Conservation (phyloP, 805 yeast genomes). For the Yamadazyma scolyti region DNA sequence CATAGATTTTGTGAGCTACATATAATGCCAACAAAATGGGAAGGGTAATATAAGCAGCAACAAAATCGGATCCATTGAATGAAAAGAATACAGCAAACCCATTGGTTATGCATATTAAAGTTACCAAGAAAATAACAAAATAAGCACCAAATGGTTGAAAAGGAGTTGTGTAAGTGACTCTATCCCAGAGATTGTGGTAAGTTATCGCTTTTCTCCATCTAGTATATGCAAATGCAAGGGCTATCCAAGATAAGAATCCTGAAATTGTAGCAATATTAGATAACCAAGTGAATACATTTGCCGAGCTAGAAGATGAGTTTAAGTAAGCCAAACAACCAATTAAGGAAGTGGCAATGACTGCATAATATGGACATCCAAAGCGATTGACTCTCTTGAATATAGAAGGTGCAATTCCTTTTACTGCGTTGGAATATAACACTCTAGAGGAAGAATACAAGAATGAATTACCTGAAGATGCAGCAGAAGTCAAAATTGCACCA, state of each 20-base stretch:
- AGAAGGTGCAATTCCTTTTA: slow-evolving; percentile 37
- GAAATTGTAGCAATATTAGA: slow-evolving; percentile 63
- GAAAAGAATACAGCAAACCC: slow-evolving; percentile 67
- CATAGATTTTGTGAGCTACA: slow-evolving; percentile 53
- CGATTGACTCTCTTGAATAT: slow-evolving; percentile 32
- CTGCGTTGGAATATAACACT: slow-evolving; percentile 37
- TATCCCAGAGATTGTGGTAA: slow-evolving; percentile 48
- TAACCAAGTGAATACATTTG: slow-evolving; percentile 60
- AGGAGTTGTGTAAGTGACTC: slow-evolving; percentile 55
- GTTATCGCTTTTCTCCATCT: slow-evolving; percentile 64
- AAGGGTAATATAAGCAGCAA: slow-evolving; percentile 70
- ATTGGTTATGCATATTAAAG: slow-evolving; percentile 60
- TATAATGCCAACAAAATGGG: slow-evolving; percentile 54
- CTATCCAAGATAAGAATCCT: slow-evolving; percentile 64
- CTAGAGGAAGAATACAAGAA: slow-evolving; percentile 41
- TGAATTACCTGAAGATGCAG: slow-evolving; percentile 45
- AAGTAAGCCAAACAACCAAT: slow-evolving; percentile 50
- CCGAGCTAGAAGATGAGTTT: slow-evolving; percentile 50
- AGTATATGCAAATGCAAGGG: slow-evolving; percentile 49
- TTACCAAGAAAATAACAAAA: slow-evolving; percentile 46
- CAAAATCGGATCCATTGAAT: slow-evolving; percentile 54
- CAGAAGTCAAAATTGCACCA: slow-evolving; percentile 59
- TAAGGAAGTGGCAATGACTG: slow-evolving; percentile 27
- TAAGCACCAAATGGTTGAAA: slow-evolving; percentile 59
- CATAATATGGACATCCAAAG: slow-evolving; percentile 41